Evolutionary conservation across 805 yeast genomes (phyloP).

Genomic region (Myxozyma neotropica): DNA sequence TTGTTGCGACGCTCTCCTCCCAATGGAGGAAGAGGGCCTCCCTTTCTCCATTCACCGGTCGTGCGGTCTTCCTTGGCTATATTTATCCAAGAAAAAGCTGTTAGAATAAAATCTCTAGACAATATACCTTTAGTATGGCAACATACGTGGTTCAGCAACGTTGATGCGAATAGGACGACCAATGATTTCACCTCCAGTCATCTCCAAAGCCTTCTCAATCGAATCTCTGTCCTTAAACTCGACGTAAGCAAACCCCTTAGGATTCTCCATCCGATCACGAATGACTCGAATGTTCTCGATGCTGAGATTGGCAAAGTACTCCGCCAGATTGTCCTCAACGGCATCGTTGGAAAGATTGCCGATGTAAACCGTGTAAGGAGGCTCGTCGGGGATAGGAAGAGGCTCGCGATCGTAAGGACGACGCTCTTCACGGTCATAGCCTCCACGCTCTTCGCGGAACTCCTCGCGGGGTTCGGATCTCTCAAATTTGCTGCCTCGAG

Average conservation of each 20-base stretch:
- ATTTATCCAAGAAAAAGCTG: background rate
- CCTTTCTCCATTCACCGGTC: conserved; percentile 38
- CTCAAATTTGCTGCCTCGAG: conserved; percentile 30
- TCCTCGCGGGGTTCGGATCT: conserved; percentile 13
- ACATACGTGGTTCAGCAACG: conserved; percentile 63
- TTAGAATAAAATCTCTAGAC: background rate
- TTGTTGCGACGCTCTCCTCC: conserved; percentile 44
- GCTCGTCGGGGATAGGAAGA: conserved; percentile 83
- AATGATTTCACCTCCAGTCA: conserved; percentile 69
- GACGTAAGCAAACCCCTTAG: conserved; percentile 87
- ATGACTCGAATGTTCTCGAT: conserved; percentile 73
- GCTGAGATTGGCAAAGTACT: conserved; percentile 45
- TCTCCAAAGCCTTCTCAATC: conserved; percentile 70
- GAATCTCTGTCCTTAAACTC: conserved; percentile 83
- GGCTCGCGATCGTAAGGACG: conserved; percentile 46
- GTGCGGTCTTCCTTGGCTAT: conserved; percentile 33
- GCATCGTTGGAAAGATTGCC: conserved; percentile 84
- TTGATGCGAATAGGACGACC: conserved; percentile 70
- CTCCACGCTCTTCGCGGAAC: conserved; percentile 6
- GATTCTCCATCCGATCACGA: conserved; percentile 61
- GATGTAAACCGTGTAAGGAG: conserved; percentile 91
- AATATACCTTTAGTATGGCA: background rate
- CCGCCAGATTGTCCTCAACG: conserved; percentile 56
- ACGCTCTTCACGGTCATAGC: conserved; percentile 12
- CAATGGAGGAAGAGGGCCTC: conserved; percentile 54